These are phyloP conservation scores for Podaxis sp. DNA, from an alignment of 768 basidiomycete species.

Conservation along the genomic window DNA sequence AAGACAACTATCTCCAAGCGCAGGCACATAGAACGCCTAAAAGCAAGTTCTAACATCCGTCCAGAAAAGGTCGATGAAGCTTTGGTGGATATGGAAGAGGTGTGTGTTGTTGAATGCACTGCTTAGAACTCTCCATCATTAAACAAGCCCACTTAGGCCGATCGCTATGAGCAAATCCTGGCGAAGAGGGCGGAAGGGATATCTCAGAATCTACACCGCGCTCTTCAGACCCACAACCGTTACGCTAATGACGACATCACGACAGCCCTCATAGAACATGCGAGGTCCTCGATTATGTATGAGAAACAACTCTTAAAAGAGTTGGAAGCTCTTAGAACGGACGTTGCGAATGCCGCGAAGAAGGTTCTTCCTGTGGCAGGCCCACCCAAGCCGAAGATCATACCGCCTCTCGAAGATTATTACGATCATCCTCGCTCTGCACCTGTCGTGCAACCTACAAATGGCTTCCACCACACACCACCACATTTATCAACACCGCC, in stretches of 20 bases:
- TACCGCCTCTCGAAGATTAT: constrained; percentile 68
- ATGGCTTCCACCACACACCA: constrained; percentile 31
- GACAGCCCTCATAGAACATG: constrained; percentile 88
- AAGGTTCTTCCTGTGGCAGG: constrained; percentile 52
- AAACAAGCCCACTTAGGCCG: constrained; percentile 56
- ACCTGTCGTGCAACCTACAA: constrained; percentile 31
- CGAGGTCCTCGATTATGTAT: constrained; percentile 87
- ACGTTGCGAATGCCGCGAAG: constrained; percentile 68
- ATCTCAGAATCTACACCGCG: constrained; percentile 88
- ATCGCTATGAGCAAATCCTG: constrained; percentile 84
- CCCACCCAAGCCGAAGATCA: constrained; percentile 57
- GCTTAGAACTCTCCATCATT: constrained; percentile 9
- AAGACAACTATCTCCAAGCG: constrained; percentile 93
- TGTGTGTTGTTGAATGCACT: constrained; percentile 28
- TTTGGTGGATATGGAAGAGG: constrained; percentile 91
- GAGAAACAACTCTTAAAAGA: constrained; percentile 88
- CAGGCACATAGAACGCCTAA: constrained; percentile 85
- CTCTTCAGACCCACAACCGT: constrained; percentile 81
- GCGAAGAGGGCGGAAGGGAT: constrained; percentile 89
- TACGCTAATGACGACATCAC: constrained; percentile 91
- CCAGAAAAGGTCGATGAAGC: constrained; percentile 89
- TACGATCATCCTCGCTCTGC: constrained; percentile 30
- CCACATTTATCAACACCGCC: constrained; percentile 33
- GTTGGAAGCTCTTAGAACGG: constrained; percentile 78
- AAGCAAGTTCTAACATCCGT: constrained; percentile 82